Conservation (phyloP, 805 yeast genomes). For the Candida boleticola region DNA sequence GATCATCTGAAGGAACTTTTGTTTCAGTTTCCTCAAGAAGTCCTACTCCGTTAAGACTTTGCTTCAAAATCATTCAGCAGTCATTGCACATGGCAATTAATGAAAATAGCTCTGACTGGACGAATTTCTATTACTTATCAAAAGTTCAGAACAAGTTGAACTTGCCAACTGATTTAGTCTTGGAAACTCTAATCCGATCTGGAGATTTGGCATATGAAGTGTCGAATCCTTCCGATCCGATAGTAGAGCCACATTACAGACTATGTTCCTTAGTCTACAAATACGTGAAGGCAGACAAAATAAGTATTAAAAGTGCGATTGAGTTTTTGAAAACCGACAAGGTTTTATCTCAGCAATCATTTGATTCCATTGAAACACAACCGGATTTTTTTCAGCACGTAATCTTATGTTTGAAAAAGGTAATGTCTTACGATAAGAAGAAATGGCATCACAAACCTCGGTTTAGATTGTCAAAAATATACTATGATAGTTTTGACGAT, state of each 20-base stretch:
- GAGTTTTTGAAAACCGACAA: slow-evolving; percentile 38
- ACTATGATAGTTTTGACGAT: slow-evolving; percentile 50
- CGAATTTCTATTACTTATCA: slow-evolving; percentile 52
- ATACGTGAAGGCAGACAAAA: slow-evolving; percentile 35
- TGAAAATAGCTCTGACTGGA: slow-evolving; percentile 55
- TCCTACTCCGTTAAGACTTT: slow-evolving; percentile 18
- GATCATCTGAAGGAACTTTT: slow-evolving; percentile 20
- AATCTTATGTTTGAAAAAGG: slow-evolving; percentile 44
- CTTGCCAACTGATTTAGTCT: slow-evolving; percentile 25
- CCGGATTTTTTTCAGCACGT: slow-evolving; percentile 36
- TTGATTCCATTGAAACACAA: neutral
- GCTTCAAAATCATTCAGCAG: slow-evolving; percentile 40
- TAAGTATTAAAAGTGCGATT: slow-evolving; percentile 40
- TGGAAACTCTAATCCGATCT: slow-evolving; percentile 44
- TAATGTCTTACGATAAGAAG: slow-evolving; percentile 65
- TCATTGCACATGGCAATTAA: slow-evolving; percentile 48
- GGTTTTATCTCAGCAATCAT: slow-evolving; percentile 12
- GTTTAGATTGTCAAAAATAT: slow-evolving; percentile 66
- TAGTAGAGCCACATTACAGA: slow-evolving; percentile 78
- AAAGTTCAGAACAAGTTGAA: slow-evolving; percentile 56
- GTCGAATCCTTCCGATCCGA: slow-evolving; percentile 47
- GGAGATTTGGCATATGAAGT: slow-evolving; percentile 40
- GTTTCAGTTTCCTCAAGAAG: slow-evolving; percentile 20
- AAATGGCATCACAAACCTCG: slow-evolving; percentile 91
- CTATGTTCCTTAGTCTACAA: slow-evolving; percentile 60